Percentiles rank a stretch among this genome's conserved stretches.
Conservation (phyloP, 2,329 filamentous ascomycete genomes). For the Niveomyces coronatus region DNA sequence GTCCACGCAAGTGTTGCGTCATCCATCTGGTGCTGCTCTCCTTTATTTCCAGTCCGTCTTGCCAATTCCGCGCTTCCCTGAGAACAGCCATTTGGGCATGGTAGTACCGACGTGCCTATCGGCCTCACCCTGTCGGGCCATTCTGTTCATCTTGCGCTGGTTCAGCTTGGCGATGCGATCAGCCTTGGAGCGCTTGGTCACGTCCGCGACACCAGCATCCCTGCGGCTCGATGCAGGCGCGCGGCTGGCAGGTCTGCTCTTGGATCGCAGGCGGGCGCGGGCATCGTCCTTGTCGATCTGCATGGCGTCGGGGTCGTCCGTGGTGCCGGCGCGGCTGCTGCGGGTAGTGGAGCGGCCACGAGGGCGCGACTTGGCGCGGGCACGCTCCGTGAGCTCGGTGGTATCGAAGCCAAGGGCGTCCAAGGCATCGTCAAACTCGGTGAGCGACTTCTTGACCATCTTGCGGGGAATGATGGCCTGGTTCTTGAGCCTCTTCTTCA, state of each 20-base stretch:
- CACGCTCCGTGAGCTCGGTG: constrained; percentile 61
- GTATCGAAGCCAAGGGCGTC: constrained; percentile 81
- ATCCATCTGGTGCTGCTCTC: too few species aligned
- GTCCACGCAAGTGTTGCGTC: too few species aligned
- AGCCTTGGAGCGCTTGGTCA: constrained; percentile 60
- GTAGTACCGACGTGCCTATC: constrained; percentile 80
- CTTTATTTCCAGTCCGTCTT: constrained; percentile 67
- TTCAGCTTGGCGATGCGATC: constrained; percentile 79
- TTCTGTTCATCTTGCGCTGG: constrained; percentile 98
- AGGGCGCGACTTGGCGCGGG: constrained; percentile 49
- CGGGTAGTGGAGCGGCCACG: constrained; percentile 63
- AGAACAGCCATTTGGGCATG: constrained; percentile 80
- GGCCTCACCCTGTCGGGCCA: constrained; percentile 92
- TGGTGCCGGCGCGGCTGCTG: constrained; percentile 52
- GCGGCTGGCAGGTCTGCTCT: constrained; percentile 49
- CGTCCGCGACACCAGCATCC: constrained; percentile 66
- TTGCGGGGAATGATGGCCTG: constrained; percentile 83
- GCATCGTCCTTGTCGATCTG: constrained; percentile 50
- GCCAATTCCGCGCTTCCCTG: constrained; percentile 88
- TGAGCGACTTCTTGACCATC: constrained; percentile 68
- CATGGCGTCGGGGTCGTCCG: constrained; percentile 65
- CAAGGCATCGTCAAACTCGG: constrained; percentile 78
- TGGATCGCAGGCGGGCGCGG: constrained; percentile 55
- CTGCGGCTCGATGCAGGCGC: constrained; percentile 52
- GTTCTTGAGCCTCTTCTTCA: constrained; percentile 97